phyloP scores from a whole-genome alignment of 306 rosid species.

The Prinsepia uniflora region DNA sequence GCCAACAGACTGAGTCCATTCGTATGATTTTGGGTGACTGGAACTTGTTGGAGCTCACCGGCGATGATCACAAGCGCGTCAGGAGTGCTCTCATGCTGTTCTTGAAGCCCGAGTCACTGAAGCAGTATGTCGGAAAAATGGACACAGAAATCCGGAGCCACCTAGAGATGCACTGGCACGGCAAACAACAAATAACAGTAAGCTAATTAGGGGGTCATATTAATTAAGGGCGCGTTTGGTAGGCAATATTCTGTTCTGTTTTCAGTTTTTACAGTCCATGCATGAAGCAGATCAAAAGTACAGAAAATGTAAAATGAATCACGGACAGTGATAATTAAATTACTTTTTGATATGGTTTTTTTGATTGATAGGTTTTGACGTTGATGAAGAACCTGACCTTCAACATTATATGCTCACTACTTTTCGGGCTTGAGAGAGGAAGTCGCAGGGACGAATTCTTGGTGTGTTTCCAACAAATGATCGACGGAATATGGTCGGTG shows the following conservation, averaged over 20 bases:
- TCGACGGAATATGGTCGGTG: conserved; percentile 55
- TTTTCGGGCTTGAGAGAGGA: conserved; percentile 63
- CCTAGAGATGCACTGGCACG: conserved; percentile 57
- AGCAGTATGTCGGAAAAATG: conserved; percentile 43
- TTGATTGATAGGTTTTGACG: conserved; percentile 45
- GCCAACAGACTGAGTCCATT: conserved; percentile 47
- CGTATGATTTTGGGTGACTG: conserved; percentile 51
- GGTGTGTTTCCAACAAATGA: conserved; percentile 40
- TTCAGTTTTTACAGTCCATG: too few species aligned
- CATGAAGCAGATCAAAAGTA: too few species aligned
- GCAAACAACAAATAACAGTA: conserved; percentile 47
- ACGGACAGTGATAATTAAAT: too few species aligned
- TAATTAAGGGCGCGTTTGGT: neutral
- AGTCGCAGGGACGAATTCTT: conserved; percentile 43
- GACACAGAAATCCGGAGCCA: conserved; percentile 52
- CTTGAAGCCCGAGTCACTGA: conserved; percentile 70
- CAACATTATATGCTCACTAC: conserved; percentile 54
- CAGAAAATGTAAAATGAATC: too few species aligned
- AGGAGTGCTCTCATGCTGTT: conserved; percentile 53
- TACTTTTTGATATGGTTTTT: too few species aligned
- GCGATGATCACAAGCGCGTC: conserved; percentile 60
- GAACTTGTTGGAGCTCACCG: conserved; percentile 44
- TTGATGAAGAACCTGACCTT: conserved; percentile 71
- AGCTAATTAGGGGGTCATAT: neutral
- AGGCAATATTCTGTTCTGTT: too few species aligned